These are phyloP conservation scores for Gossypium turneri DNA, from an alignment of 345 rosid genomes.

Conservation along the genomic window DNA sequence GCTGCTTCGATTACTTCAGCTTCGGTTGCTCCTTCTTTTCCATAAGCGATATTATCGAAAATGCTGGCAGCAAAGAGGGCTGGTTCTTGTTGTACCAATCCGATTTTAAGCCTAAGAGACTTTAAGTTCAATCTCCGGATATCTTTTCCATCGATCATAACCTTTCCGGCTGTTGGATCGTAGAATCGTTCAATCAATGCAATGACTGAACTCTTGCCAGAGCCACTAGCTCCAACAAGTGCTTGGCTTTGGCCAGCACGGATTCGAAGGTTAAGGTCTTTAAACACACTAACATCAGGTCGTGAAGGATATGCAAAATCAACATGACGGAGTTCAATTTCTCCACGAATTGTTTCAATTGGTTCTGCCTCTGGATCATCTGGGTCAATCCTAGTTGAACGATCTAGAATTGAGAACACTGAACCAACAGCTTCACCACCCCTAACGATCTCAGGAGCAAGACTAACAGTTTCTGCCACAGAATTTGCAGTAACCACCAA, in stretches of 20 bases:
- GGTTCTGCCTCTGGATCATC: conserved; percentile 91
- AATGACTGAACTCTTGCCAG: conserved; percentile 93
- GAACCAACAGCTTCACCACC: conserved; percentile 99
- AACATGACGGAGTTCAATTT: conserved; percentile 90
- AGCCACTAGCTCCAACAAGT: conserved; percentile 96
- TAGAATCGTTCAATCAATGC: conserved; percentile 91
- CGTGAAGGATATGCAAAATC: conserved; percentile 93
- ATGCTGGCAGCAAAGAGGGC: conserved; percentile 89
- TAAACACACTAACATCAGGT: conserved; percentile 78
- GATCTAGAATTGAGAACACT: conserved; percentile 78
- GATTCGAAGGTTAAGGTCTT: conserved; percentile 78
- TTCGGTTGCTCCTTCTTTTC: conserved; percentile 88
- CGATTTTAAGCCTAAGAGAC: conserved; percentile 83
- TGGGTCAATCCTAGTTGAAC: conserved; percentile 76
- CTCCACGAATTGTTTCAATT: conserved; percentile 81
- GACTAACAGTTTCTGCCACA: conserved; percentile 98
- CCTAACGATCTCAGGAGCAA: conserved; percentile 96
- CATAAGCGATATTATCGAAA: conserved; percentile 91
- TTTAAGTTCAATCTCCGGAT: conserved; percentile 75
- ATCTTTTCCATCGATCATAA: conserved; percentile 96
- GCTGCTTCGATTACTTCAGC: conserved; percentile 90
- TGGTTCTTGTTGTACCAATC: conserved; percentile 97
- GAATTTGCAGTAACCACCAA: conserved; percentile 94
- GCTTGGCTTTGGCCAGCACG: conserved; percentile 98
- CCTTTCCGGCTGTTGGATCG: conserved; percentile 79